Conservation (phyloP, 2,329 filamentous ascomycete species). For the Coniochaeta sp. region DNA sequence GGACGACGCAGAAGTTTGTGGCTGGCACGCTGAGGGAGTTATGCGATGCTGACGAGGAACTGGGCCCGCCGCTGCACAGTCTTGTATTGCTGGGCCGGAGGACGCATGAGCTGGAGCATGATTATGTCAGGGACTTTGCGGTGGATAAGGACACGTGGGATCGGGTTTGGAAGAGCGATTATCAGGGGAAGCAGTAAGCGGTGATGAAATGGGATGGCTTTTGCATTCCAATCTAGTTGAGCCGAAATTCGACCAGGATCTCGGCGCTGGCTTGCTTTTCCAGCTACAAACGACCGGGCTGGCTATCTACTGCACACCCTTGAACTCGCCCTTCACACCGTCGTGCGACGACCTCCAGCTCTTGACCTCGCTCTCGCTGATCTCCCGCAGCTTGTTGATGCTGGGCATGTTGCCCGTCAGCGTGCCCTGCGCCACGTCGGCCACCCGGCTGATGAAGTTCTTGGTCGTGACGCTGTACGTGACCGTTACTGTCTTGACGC, state of each 20-base stretch:
- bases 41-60: constrained; percentile 57
- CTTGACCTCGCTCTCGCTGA: constrained; percentile 58
- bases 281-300: background rate
- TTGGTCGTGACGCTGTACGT: constrained; percentile 63
- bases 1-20: constrained; percentile 78
- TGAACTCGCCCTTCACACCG: background rate
- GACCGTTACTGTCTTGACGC: constrained; percentile 63
- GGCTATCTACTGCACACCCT: background rate
- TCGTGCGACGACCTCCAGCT: constrained; percentile 44
- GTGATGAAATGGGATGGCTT: too few relatives aligned
- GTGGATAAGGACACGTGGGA: constrained; percentile 74
- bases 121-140: constrained; percentile 81
- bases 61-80: constrained; percentile 84
- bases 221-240: constrained; percentile 1
- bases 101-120: constrained; percentile 86
- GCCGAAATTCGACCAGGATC: background rate
- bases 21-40: constrained; percentile 82
- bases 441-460: constrained; percentile 54
- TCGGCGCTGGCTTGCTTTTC: background rate
- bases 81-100: constrained; percentile 77
- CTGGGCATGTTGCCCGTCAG: constrained; percentile 64
- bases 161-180: constrained; percentile 52
- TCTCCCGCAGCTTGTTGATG: constrained; percentile 71
- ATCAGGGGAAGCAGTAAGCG: constrained; percentile 35
- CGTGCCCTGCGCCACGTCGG: constrained; percentile 69